Base-by-base conservation (phyloP, 257 asterid genomes). In the Nicotiana attenuata region DNA sequence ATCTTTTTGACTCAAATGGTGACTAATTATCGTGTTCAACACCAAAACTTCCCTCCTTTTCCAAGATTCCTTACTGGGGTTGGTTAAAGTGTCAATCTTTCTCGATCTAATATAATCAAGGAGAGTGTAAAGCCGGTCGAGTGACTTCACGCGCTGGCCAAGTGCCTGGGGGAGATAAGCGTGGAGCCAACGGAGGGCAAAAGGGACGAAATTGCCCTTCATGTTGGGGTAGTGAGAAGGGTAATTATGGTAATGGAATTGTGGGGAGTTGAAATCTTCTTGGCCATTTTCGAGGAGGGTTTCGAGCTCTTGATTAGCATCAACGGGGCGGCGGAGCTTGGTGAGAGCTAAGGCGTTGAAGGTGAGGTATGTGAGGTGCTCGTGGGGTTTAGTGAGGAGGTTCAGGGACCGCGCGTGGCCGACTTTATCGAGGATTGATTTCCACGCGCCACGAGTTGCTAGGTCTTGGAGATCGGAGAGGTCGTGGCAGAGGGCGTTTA, bases 371-470 rank as follows among this genome's bases (percentile, higher is more conserved):
- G 90, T 88, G 64, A 96, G 91, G 84, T 92, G 98, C 73, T 94
- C 97, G 86, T 94, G 97, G 52, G 99, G 99, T 85, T 90, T 88
- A 31, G 95, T 47, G 76, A 93, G 93, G 82, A 94, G 93, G 16
- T 93, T 88, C 11, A 88, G 97, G 10, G 98, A 93, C 3, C 99
- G 93, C 28, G 98, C 95, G 85, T 93, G 93, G 24, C 94, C 92
- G 67, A 96, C 91, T 87, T 93, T 94, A 90, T 94, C 97, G 64
- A 96, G 91, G 83, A 96, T 82, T 0, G 99, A 91, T 57, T 92
- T 92, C 98, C 98, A 96, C 83, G 97, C 90, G 88, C 99, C 99
- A 33, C 98, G 93, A 86, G 91, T 88, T 7, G 99, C 97, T 75
- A 94, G 97, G 88, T 94, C 98, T 80, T 94, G 95, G 65, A 96